phyloP scores from a whole-genome alignment of 2,329 filamentous ascomycete genomes.

The Colletotrichum truncatum region DNA sequence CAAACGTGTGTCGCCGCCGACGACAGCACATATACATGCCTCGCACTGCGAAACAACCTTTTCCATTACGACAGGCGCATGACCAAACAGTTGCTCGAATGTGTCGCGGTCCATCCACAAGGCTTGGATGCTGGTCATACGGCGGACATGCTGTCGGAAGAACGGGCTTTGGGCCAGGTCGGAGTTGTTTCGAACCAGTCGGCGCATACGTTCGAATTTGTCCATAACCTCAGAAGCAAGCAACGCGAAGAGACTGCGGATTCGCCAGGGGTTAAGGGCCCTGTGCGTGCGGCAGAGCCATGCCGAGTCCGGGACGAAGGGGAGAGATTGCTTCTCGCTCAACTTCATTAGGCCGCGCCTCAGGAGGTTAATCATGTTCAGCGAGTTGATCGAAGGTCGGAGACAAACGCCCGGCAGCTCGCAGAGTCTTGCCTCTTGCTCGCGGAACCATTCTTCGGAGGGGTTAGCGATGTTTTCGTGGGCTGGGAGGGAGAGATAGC shows the following conservation, averaged over 20 bases:
- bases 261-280: constrained; percentile 50
- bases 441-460: constrained; percentile 44
- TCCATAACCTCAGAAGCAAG: constrained; percentile 51
- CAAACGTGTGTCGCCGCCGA: constrained; percentile 53
- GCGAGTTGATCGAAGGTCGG: constrained; percentile 34
- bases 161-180: not conserved
- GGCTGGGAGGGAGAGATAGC: constrained; percentile 47
- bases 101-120: constrained; percentile 49
- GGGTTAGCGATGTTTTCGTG: constrained; percentile 40
- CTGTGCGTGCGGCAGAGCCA: constrained; percentile 52
- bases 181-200: constrained; percentile 27
- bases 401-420: constrained; percentile 37
- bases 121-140: constrained; percentile 42
- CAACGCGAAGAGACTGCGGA: constrained; percentile 53
- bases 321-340: constrained; percentile 37
- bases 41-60: constrained; percentile 53
- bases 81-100: constrained; percentile 46
- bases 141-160: constrained; percentile 37
- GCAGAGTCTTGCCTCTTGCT: constrained; percentile 40
- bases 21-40: constrained; percentile 59
- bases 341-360: constrained; percentile 44
- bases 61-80: constrained; percentile 35
- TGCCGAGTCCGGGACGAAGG: constrained; percentile 39
- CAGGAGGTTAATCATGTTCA: constrained; percentile 39
- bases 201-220: constrained; percentile 40